Evolutionary conservation across 306 rosid species (phyloP), one percentile per base, ranked within the genome.

Genomic region (Vigna trinervia): DNA sequence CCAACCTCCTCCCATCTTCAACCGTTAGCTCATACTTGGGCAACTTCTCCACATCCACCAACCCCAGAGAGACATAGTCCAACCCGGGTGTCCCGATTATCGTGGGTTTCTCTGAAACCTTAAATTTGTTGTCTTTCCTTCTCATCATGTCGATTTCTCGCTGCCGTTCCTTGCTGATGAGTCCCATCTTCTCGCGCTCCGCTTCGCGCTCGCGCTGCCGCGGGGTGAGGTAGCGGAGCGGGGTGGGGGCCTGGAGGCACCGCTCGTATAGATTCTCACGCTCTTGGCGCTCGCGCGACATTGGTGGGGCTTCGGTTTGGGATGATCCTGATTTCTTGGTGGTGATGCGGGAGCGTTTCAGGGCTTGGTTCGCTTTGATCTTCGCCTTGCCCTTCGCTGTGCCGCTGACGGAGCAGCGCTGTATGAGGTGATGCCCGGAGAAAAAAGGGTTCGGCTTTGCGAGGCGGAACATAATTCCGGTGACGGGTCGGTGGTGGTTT

Each of bases 1-100:
- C 98, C 63, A 95, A 87, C 73, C 70, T 85, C 84, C 75, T 68
- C 54, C 98, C 97, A 82, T 92, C 97, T 76, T 95, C 98, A 10
- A 78, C 90, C 0, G 84, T 93, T 61, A 93, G 81, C 43, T 88
- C 91, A 69, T 93, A 93, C 66, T 84, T 87, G 0, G 97, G 98
- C 19, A 91, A 26, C 84, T 88, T 85, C 22, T 91, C 92, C n/a
- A n/a, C 92, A 71, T 93, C 98, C 45, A 93, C 97, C 69, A 93
- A 74, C 20, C 98, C 97, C 12, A 93, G 76, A 2, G 88, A 71
- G 7, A 91, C 72, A 48, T 84, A 83, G 78, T 93, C 98, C 88
- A 93, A 86, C 17, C 93, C 97, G 0, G 91, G 85, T 4, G 97
- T 90, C 17, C 97, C 98, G 2, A 93, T 80, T 0, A 87, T 86